These are phyloP conservation scores for Colletotrichum sp. DNA, from an alignment of 2,329 filamentous ascomycete genomes.

Conservation along the genomic window DNA sequence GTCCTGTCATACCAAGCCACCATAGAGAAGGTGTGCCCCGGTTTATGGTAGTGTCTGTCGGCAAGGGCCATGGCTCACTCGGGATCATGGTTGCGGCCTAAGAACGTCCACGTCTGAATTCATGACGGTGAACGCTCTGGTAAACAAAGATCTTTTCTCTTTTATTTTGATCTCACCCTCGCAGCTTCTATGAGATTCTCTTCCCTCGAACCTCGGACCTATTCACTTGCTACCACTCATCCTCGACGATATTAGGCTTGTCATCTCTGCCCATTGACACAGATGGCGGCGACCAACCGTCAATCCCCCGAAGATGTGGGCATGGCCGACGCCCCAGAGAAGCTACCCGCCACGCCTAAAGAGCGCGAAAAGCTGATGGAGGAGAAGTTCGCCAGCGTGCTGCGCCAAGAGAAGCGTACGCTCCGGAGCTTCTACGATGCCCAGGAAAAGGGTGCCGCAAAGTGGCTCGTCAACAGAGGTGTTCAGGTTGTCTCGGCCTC, in stretches of 20 bases:
- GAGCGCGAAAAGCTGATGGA: background rate
- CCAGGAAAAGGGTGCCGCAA: background rate
- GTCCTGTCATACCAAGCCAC: too few relatives aligned
- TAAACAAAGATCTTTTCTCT: background rate
- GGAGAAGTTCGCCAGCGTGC: background rate
- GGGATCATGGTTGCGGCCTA: background rate
- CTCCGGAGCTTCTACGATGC: background rate
- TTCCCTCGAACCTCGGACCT: background rate
- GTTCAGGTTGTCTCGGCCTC: accelerated
- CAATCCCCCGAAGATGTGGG: background rate
- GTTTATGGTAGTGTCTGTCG: background rate
- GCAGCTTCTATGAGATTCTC: background rate
- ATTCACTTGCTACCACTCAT: background rate
- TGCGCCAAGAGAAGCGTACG: background rate
- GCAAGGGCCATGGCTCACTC: background rate
- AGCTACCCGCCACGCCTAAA: background rate
- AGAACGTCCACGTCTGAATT: background rate
- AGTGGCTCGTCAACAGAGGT: background rate
- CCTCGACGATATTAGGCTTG: background rate
- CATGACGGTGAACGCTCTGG: background rate
- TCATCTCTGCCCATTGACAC: background rate
- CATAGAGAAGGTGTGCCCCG: background rate
- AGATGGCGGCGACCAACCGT: background rate
- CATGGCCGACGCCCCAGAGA: background rate
- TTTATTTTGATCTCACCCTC: background rate